Base-by-base conservation (phyloP, 805 yeast genomes). In the Spathaspora girioi region DNA sequence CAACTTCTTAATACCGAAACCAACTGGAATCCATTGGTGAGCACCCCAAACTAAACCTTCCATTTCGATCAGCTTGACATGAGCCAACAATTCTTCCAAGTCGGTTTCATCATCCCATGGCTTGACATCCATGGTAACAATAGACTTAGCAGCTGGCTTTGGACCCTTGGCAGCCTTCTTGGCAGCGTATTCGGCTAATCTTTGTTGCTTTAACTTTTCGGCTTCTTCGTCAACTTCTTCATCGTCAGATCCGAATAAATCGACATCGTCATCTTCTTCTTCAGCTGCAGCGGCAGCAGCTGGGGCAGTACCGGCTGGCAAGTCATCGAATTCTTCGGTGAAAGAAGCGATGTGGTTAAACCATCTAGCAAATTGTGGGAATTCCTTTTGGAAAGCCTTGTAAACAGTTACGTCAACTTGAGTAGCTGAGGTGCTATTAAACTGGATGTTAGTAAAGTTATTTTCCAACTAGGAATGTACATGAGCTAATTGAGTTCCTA, bases 41-140 rank as follows among this genome's bases (percentile, higher is more conserved):
- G 92, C 97, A 89, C 99, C 99, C 99, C 99, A 94, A 61, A 76
- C 77, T 71, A 94, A 86, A 85, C 99, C 99, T 45, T 94, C 99
- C 79, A 75, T 76, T 73, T 84, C 89, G 65, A 93, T 76, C 64
- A 81, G 69, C 84, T 90, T 92, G 69, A 91, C 97, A 77, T 84
- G 83, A 58, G 87, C 92, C 64, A 89, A 76, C 79, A 94, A 71
- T 76, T 86, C 86, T 58, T 94, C 96, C 72, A 94, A 82, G 72
- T 93, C 86, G 65, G 99, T 94, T 83, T 94, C 98, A 70, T 94
- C 99, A 78, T 94, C 99, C 99, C 99, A 94, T 80, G 97, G 98
- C 86, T 94, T 94, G 66, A 94, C 96, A 67, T 94, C 99, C 67
- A 94, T 71, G 69, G 99, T 93, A 69, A 94, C 97, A 63, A 91